Conservation (phyloP, 2,329 filamentous ascomycete genomes). For the Claviceps purpurea region DNA sequence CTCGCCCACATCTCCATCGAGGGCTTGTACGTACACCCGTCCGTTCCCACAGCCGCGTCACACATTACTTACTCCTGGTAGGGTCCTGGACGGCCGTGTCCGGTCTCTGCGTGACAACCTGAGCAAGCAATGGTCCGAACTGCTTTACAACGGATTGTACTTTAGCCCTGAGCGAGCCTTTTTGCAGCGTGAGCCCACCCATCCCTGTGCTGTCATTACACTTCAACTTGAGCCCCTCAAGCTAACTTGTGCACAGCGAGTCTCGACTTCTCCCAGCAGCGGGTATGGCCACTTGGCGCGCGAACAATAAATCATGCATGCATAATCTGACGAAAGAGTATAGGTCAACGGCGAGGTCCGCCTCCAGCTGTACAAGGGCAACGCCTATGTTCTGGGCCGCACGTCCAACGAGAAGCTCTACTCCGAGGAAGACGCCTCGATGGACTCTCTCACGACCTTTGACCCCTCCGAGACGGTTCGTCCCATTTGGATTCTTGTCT, state of each 20-base stretch:
- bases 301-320: neutral
- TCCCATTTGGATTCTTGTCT: neutral
- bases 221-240: neutral
- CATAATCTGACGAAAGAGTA: neutral
- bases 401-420: slow-evolving; percentile 30
- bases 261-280: slow-evolving; percentile 3
- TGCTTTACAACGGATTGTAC: slow-evolving; percentile 3
- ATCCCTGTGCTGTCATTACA: neutral
- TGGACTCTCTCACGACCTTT: slow-evolving; percentile 33
- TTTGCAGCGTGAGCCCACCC: neutral
- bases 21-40: neutral
- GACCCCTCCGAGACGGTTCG: slow-evolving; percentile 23
- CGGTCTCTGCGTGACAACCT: slow-evolving; percentile 2
- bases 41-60: too few species aligned
- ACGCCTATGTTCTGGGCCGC: slow-evolving; percentile 27
- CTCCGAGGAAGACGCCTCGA: slow-evolving; percentile 30
- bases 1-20: slow-evolving; percentile 1
- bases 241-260: neutral
- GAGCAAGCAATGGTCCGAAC: slow-evolving; percentile 1
- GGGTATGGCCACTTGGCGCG: neutral
- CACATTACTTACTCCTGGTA: neutral
- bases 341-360: slow-evolving; percentile 22
- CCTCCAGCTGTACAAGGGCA: slow-evolving; percentile 18
- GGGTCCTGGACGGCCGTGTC: slow-evolving; percentile 1
- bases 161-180: slow-evolving; percentile 3